phyloP scores from a whole-genome alignment of 2,329 filamentous ascomycete genomes.

The Scedosporium boydii region DNA sequence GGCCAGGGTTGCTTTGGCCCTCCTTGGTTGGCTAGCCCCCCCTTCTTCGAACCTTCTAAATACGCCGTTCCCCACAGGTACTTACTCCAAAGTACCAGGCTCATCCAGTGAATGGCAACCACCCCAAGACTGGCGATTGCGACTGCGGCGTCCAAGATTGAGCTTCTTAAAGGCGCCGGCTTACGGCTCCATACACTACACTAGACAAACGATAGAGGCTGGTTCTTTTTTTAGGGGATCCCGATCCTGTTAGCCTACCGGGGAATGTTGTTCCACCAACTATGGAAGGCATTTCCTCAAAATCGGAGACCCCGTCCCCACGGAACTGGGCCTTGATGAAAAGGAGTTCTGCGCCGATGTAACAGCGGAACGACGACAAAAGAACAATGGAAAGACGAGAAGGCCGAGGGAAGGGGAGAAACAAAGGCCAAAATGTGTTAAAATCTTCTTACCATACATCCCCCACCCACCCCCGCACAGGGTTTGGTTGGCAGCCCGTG shows the following conservation, averaged over 20 bases:
- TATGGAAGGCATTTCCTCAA: not conserved
- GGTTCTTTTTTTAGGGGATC: not conserved
- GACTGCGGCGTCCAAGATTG: no score
- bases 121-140: no score
- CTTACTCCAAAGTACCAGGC: not conserved
- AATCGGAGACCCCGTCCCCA: not conserved
- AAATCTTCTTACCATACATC: no score
- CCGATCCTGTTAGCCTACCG: not conserved
- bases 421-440: not conserved
- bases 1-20: not conserved
- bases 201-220: no score
- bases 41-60: slow-evolving; percentile 2
- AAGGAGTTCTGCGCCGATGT: not conserved
- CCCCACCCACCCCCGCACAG: no score
- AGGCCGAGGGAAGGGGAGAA: not conserved
- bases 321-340: not conserved
- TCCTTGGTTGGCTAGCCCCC: not conserved
- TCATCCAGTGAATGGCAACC: no score
- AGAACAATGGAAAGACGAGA: not conserved
- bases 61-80: not conserved
- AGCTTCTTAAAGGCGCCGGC: no score
- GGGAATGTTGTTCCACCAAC: not conserved
- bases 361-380: not conserved
- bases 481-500: no score
- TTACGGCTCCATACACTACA: not conserved